Evolutionary conservation across 352 stramenopile species (phyloP).

Genomic region (Phytophthora capsici): DNA sequence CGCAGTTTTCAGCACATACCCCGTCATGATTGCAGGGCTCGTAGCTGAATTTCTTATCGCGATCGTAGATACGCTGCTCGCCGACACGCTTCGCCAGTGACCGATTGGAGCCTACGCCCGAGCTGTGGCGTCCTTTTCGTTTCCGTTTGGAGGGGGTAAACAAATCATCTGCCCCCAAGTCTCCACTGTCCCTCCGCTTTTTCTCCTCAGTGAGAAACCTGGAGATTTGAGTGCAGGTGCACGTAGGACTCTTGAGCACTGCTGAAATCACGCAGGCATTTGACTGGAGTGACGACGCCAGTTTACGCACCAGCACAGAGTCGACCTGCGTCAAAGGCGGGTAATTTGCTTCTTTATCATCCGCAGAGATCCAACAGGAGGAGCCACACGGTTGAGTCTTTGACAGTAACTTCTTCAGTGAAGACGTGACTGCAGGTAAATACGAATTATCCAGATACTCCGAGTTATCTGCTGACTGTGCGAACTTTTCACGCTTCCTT

Average conservation of each 20-base stretch:
- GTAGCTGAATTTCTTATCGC: slow-evolving; percentile 62
- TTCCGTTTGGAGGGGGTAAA: slow-evolving; percentile 18
- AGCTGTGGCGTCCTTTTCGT: slow-evolving; percentile 20
- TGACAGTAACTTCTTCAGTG: slow-evolving; percentile 29
- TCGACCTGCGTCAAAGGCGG: slow-evolving; percentile 38
- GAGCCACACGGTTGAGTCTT: slow-evolving; percentile 40
- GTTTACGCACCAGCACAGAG: slow-evolving; percentile 57
- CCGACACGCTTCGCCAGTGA: slow-evolving; percentile 42
- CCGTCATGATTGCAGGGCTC: slow-evolving; percentile 68
- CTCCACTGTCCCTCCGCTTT: slow-evolving; percentile 31
- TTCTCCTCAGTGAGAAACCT: slow-evolving; percentile 40
- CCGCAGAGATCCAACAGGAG: slow-evolving; percentile 47
- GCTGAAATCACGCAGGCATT: slow-evolving; percentile 57
- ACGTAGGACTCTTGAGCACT: slow-evolving; percentile 44
- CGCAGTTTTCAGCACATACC: slow-evolving; percentile 55
- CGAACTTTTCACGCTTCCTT: slow-evolving; percentile 48
- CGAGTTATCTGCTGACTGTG: slow-evolving; percentile 54
- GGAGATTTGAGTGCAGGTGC: slow-evolving; percentile 40
- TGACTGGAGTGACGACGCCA: slow-evolving; percentile 43
- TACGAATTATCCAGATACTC: slow-evolving; percentile 82
- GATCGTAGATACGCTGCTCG: slow-evolving; percentile 48
- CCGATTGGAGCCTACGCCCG: slow-evolving; percentile 21
- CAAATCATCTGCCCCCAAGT: slow-evolving; percentile 8
- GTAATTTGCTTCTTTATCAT: background rate
- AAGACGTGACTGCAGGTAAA: slow-evolving; percentile 35